phyloP scores from a whole-genome alignment of 2,329 filamentous ascomycete genomes.

The Juglanconis sp. region DNA sequence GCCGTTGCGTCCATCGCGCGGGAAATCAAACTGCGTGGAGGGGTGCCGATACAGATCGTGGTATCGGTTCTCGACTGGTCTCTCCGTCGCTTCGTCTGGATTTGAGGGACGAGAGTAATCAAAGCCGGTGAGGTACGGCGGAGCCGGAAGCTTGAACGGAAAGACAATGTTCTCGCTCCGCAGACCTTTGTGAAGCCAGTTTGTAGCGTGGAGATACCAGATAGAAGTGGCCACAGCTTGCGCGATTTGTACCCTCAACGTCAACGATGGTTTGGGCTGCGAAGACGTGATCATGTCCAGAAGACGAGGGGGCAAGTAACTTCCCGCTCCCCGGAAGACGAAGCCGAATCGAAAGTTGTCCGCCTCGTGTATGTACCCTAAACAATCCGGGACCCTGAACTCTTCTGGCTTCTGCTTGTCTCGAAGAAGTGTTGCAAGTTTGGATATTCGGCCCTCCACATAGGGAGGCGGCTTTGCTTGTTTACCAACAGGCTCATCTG shows the following conservation, averaged over 20 bases:
- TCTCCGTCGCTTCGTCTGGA: conserved; percentile 37
- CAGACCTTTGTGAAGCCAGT: conserved; percentile 53
- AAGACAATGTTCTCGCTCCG: conserved; percentile 48
- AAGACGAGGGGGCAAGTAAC: not conserved
- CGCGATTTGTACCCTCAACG: conserved; percentile 1
- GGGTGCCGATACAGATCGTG: conserved; percentile 45
- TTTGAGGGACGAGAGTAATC: conserved; percentile 42
- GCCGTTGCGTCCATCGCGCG: conserved; percentile 30
- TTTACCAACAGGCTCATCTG: conserved; percentile 4
- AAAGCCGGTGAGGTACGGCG: conserved; percentile 45
- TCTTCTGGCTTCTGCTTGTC: conserved; percentile 8
- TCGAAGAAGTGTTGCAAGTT: conserved; percentile 4
- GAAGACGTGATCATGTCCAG: not conserved
- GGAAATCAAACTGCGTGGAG: conserved; percentile 19
- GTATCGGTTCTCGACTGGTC: conserved; percentile 31
- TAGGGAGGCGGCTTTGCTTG: not conserved
- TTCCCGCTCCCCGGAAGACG: not conserved
- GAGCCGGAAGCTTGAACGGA: conserved; percentile 31
- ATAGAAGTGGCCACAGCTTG: conserved; percentile 1
- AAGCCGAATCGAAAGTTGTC: conserved; percentile 6
- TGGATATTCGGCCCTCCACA: conserved; percentile 1
- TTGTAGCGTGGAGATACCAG: conserved; percentile 44
- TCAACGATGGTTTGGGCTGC: conserved; percentile 6
- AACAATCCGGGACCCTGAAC: not conserved
- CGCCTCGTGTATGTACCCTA: conserved; percentile 1